Conservation (phyloP, 805 yeast genomes). For the Monosporozyma aquatica region DNA sequence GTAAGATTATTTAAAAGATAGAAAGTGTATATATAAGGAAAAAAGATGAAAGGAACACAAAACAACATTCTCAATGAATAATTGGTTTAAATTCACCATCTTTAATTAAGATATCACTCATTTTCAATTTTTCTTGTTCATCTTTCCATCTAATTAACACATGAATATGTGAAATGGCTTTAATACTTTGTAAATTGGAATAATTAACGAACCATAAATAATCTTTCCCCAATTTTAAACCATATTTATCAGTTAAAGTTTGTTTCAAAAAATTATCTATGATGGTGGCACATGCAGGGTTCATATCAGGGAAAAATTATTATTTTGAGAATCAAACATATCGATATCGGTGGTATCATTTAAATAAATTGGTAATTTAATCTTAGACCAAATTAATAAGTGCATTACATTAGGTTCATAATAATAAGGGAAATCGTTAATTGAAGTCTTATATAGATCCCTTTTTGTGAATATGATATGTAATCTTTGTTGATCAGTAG, state of each 20-base stretch:
- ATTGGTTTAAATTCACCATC: slow-evolving; percentile 6
- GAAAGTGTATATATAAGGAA: no score
- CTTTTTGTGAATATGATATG: slow-evolving; percentile 21
- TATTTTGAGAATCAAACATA: slow-evolving; percentile 42
- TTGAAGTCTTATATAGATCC: slow-evolving; percentile 34
- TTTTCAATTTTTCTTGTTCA: not conserved
- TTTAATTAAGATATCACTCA: slow-evolving; percentile 4
- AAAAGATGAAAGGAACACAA: no score
- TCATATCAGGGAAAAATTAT: slow-evolving; percentile 25
- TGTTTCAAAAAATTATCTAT: slow-evolving; percentile 42
- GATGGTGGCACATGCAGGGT: slow-evolving; percentile 36
- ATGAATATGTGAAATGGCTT: slow-evolving; percentile 61
- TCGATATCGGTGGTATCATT: slow-evolving; percentile 27
- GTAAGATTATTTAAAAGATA: no score
- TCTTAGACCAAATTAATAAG: slow-evolving; percentile 60
- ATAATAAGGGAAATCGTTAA: slow-evolving; percentile 61
- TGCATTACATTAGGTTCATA: slow-evolving; percentile 45
- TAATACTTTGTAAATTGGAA: slow-evolving; percentile 59
- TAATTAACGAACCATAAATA: slow-evolving; percentile 66
- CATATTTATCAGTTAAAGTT: slow-evolving; percentile 30
- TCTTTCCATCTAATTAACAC: slow-evolving; percentile 36
- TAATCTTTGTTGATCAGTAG: slow-evolving; percentile 15
- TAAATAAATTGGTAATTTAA: slow-evolving; percentile 44
- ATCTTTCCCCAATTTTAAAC: slow-evolving; percentile 26
- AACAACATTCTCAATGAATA: not conserved